A percentile compares a stretch with the other conserved stretches of the same genome.
Conservation (phyloP, 108 stramenopile species). For the Cyclotella distinguenda region DNA sequence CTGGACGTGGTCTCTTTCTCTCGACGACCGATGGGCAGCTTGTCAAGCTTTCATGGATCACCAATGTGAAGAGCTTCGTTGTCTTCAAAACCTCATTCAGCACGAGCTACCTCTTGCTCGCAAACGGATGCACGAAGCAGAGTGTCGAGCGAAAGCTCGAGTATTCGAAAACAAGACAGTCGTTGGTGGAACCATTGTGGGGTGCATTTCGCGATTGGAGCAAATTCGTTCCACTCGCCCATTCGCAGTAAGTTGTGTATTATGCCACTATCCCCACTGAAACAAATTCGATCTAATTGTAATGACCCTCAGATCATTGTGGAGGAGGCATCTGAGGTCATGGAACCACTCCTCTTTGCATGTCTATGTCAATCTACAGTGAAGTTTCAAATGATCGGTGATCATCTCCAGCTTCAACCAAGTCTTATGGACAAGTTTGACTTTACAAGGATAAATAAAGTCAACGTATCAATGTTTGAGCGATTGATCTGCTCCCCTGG, state of each 20-base stretch:
- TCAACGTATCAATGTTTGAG: constrained; percentile 51
- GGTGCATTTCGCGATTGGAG: constrained; percentile 49
- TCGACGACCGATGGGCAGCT: constrained; percentile 44
- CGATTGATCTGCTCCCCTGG: constrained; percentile 30
- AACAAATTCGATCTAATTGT: background rate
- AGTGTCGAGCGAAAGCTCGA: constrained; percentile 37
- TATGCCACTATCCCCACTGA: background rate
- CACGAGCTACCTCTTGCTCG: constrained; percentile 19
- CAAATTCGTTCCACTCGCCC: constrained; percentile 42
- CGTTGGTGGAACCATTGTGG: constrained; percentile 51
- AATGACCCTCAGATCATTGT: constrained; percentile 8
- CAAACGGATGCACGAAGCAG: constrained; percentile 27
- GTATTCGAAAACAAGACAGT: constrained; percentile 43
- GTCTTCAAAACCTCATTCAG: constrained; percentile 3
- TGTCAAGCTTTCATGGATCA: constrained; percentile 35
- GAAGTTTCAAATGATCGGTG: constrained; percentile 53
- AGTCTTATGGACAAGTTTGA: constrained; percentile 35
- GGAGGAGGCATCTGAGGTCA: constrained; percentile 50
- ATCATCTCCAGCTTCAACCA: constrained; percentile 48
- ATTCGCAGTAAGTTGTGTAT: constrained; percentile 20
- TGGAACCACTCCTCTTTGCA: constrained; percentile 45
- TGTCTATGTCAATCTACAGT: constrained; percentile 39
- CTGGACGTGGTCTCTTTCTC: constrained; percentile 39
- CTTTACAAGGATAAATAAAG: constrained; percentile 36
- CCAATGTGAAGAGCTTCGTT: background rate